phyloP scores from a whole-genome alignment of 1,284 basidiomycete species.

The Rugiboletus extremiorientalis region DNA sequence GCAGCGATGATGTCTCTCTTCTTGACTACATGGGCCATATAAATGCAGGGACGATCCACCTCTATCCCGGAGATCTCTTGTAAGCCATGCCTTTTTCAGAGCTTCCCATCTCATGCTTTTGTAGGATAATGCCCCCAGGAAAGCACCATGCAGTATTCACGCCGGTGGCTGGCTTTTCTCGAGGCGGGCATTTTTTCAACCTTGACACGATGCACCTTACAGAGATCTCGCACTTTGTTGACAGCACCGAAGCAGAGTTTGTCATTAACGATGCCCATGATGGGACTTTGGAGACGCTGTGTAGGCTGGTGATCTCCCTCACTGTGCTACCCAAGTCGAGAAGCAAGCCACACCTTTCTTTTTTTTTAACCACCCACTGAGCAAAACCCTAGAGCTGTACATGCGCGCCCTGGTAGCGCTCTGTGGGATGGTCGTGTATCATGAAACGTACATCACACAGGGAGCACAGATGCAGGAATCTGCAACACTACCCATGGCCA shows the following conservation, averaged over 20 bases:
- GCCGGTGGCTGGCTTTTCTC: neutral
- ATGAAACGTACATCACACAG: no score
- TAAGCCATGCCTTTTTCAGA: neutral
- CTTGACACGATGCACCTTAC: neutral
- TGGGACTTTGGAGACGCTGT: neutral
- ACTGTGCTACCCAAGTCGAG: neutral
- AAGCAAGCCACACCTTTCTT: neutral
- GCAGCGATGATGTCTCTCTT: no score
- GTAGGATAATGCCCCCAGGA: neutral
- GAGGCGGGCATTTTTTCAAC: neutral
- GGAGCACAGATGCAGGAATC: no score
- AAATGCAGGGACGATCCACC: neutral
- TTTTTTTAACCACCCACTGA: neutral
- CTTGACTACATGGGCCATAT: neutral
- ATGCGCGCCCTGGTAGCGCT: neutral
- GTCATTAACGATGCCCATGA: neutral
- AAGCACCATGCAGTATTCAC: neutral
- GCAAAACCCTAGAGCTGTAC: neutral
- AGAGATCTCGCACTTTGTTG: neutral
- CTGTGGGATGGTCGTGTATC: neutral
- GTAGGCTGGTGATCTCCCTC: neutral
- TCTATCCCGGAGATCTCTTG: neutral
- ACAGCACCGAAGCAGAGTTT: neutral
- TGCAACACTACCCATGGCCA: no score
- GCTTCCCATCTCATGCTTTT: neutral